Evolutionary conservation across 2,329 filamentous ascomycete genomes (phyloP), one percentile per base, ranked within the genome.

Genomic region (Aspergillus niger): DNA sequence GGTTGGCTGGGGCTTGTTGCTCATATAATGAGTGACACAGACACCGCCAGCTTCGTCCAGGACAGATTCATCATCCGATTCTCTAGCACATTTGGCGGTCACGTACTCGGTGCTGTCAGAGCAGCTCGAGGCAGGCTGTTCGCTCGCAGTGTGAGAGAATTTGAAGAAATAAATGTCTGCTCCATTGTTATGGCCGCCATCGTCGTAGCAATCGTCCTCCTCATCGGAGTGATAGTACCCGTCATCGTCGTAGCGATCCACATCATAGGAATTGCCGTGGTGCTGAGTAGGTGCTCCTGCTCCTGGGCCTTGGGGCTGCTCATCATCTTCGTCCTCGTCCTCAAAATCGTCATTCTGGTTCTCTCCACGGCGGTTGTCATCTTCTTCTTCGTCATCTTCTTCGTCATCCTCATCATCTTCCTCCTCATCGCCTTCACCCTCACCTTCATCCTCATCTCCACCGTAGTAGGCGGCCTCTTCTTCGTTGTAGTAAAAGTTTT

Each of bases 401-500:
- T 55, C 26, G 8, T 55, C 52, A 13, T 26, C 3, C 3, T 44
- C 13, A 5, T 55, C 11, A 1, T 28, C 43, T 10, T 50, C 26
- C n/a, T 39, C 56, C 6, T 22, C 7, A 8, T 50, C 5, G 8
- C 56, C 30, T 15, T 54, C 39, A 5, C 22, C 48, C 8, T 26
- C 39, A 20, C 26, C 30, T 20, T 32, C 38, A 17, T 8, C 11
- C 17, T 32, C 41, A 10, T 28, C 11, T 15, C 43, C 48, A 28
- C n/a, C n/a, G 20, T 22, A 52, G 43, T 38, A 32, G n/a, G 52
- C 44, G 41, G 20, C 24, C 30, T 50, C 39, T 55, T 55, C 61
- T 10, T 24, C 43, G 22, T 55, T 53, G 24, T 47, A 38, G 17
- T 54, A 10, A 5, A 24, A 22, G 5, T 26, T 28, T 20, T 57